Evolutionary conservation across 2,329 filamentous ascomycete species (phyloP), one percentile per base, ranked within the genome.

Genomic region (Talaromyces sp.): DNA sequence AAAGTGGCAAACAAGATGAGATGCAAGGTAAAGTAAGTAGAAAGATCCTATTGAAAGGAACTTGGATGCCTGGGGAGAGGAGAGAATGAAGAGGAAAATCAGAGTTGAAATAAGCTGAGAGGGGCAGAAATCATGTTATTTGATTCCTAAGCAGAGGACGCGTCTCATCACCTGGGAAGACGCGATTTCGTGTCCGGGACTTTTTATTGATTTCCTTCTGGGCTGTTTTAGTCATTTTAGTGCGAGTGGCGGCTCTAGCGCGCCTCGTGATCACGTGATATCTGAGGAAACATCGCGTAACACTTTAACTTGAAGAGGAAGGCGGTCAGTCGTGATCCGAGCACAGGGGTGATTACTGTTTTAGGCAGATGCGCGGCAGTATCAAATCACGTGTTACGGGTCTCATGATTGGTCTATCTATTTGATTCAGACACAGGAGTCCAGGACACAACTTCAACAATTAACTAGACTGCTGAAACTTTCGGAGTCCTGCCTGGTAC

Each of bases 41-140:
- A 15, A 39, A 52, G 35, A 36, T 13, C 21, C 15, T 39, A 28
- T 52, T 10, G 35, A 39, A 41, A 41, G n/a, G n/a, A 39, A 39
- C 11, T 39, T 3, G 7, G 8, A 36, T 39, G 33, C 31, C 31
- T 19, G 33, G 13, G 31, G 35, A 28, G 33, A 52, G 39, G 46
- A 37, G 25, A 35, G 37, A 39, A 43, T 19, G 40, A n/a, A 31
- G 17, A 39, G 15, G 43, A 46, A 45, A 8, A 28, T 37, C 48
- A 54, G 48, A 51, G 40, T 56, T 41, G 48, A 55, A 39, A 56
- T 41, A 50, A 45, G 22, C 28, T 40, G 37, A 37, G 56, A 58
- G 56, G 56, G 59, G 56, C 56, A 55, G 56, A 60, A 51, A 51
- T 41, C 51, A 55, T 59, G 57, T 52, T 37, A 48, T 46, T 59